Percentiles rank a stretch among this genome's conserved stretches.
Evolutionary conservation across 2,329 filamentous ascomycete genomes (phyloP).

Genomic region (Epichloe festucae): DNA sequence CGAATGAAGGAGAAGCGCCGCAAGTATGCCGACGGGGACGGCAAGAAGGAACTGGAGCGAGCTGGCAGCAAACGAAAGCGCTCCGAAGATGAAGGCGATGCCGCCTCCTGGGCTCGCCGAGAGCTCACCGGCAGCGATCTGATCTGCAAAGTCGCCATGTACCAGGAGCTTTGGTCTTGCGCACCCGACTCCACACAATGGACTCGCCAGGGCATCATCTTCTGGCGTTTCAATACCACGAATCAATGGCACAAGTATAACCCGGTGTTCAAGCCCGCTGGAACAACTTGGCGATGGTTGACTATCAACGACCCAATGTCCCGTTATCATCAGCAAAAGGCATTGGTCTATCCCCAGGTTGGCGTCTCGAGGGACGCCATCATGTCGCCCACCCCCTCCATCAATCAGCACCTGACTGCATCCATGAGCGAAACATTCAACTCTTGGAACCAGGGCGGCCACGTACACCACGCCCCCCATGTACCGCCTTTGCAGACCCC

Average conservation of each 20-base stretch:
- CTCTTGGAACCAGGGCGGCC: slow-evolving; percentile 29
- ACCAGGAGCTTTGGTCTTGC: slow-evolving; percentile 51
- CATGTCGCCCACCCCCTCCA: slow-evolving; percentile 40
- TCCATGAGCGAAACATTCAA: slow-evolving; percentile 46
- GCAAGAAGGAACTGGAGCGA: slow-evolving; percentile 22
- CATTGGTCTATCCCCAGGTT: slow-evolving; percentile 24
- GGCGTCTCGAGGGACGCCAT: slow-evolving; percentile 27
- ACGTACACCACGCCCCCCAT: slow-evolving; percentile 13
- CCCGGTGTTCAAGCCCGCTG: slow-evolving; percentile 35
- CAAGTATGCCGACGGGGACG: slow-evolving; percentile 19
- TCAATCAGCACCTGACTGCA: slow-evolving; percentile 38
- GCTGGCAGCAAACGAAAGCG: slow-evolving; percentile 27
- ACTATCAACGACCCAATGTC: slow-evolving; percentile 47
- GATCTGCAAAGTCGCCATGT: slow-evolving; percentile 50
- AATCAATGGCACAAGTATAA: slow-evolving; percentile 38
- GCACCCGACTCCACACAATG: slow-evolving; percentile 34
- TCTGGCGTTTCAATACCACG: slow-evolving; percentile 48
- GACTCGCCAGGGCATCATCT: slow-evolving; percentile 45
- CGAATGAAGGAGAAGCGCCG: slow-evolving; percentile 24
- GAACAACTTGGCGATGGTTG: slow-evolving; percentile 49
- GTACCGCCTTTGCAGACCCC: slow-evolving; percentile 21
- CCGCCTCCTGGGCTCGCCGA: slow-evolving; percentile 25
- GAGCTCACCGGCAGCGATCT: slow-evolving; percentile 40
- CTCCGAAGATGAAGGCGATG: slow-evolving; percentile 27
- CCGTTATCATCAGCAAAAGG: slow-evolving; percentile 41